Evolutionary conservation across 1,284 basidiomycete species (phyloP).

Genomic region (Porphyrellus sp.): DNA sequence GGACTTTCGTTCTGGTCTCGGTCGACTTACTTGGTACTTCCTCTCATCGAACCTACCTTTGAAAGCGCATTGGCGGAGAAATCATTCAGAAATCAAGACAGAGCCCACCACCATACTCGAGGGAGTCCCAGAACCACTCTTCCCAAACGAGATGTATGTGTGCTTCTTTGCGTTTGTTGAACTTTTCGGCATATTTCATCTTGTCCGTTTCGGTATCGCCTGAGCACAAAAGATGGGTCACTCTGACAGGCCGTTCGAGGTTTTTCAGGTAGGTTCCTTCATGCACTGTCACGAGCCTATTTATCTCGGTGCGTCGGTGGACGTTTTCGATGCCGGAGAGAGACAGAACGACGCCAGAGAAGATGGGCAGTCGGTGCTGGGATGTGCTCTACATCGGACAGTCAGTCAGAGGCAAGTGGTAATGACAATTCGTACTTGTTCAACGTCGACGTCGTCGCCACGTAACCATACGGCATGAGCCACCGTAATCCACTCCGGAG

Average conservation of each 20-base stretch:
- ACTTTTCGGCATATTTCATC: constrained; percentile 67
- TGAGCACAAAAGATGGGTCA: constrained; percentile 66
- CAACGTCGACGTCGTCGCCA: constrained; percentile 71
- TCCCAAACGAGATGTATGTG: constrained; percentile 75
- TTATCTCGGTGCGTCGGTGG: constrained; percentile 52
- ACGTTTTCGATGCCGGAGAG: constrained; percentile 66
- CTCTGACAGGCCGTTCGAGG: constrained; percentile 62
- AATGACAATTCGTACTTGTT: constrained; percentile 35
- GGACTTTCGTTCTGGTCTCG: constrained; percentile 52
- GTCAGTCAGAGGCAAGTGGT: constrained; percentile 24
- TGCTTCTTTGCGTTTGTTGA: constrained; percentile 61
- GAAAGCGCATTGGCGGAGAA: neutral
- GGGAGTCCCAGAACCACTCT: constrained; percentile 83
- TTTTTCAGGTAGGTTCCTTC: constrained; percentile 60
- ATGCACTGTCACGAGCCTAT: constrained; percentile 48
- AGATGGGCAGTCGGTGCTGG: constrained; percentile 60
- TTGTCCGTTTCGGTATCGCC: constrained; percentile 52
- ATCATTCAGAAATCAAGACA: neutral
- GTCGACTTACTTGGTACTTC: constrained; percentile 55
- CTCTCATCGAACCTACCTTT: constrained; percentile 50
- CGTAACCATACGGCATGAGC: constrained; percentile 69
- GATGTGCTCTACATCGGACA: constrained; percentile 44
- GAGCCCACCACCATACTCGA: constrained; percentile 59
- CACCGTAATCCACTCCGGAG: constrained; percentile 67
- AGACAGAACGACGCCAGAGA: constrained; percentile 60